phyloP scores from a whole-genome alignment of 192 early-diverging fungal species.

The Phycomyces blakesleeanus region DNA sequence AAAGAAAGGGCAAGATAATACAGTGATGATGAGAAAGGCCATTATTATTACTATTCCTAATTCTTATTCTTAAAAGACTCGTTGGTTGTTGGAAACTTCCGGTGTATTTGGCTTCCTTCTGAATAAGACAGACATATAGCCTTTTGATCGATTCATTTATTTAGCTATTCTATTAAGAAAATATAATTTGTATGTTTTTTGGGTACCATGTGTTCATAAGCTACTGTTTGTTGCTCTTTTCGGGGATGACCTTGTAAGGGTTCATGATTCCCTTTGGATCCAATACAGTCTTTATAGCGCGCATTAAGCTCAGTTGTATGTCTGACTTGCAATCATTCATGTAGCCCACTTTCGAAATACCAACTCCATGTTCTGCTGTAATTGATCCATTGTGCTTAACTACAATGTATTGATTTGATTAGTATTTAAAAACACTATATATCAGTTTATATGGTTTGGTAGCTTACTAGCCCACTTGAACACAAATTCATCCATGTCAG shows the following conservation, averaged over 20 bases:
- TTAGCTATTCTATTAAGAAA: too few species aligned
- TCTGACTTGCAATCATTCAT: slow-evolving; percentile 65
- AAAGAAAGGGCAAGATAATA: too few species aligned
- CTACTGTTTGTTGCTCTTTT: neutral
- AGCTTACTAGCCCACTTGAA: slow-evolving; percentile 78
- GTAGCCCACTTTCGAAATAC: slow-evolving; percentile 61
- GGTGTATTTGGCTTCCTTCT: too few species aligned
- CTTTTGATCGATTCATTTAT: too few species aligned
- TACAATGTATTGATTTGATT: neutral
- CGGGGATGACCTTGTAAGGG: slow-evolving; percentile 53
- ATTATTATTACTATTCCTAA: too few species aligned
- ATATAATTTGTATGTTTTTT: too few species aligned
- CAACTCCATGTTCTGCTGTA: slow-evolving; percentile 86
- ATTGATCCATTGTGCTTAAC: slow-evolving; percentile 60
- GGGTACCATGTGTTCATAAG: too few species aligned
- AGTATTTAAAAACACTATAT: too few species aligned
- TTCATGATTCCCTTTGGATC: slow-evolving; percentile 88
- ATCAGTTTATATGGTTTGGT: slow-evolving; percentile 20
- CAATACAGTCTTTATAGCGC: slow-evolving; percentile 64
- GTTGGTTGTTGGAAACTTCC: too few species aligned
- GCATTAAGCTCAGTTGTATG: slow-evolving; percentile 69
- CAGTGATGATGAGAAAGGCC: too few species aligned
- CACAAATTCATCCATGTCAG: slow-evolving; percentile 81
- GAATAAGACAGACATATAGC: too few species aligned
- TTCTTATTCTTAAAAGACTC: too few species aligned